phyloP scores from a whole-genome alignment of 495 filamentous ascomycete genomes.

The Penicillium cosmopolitanum region DNA sequence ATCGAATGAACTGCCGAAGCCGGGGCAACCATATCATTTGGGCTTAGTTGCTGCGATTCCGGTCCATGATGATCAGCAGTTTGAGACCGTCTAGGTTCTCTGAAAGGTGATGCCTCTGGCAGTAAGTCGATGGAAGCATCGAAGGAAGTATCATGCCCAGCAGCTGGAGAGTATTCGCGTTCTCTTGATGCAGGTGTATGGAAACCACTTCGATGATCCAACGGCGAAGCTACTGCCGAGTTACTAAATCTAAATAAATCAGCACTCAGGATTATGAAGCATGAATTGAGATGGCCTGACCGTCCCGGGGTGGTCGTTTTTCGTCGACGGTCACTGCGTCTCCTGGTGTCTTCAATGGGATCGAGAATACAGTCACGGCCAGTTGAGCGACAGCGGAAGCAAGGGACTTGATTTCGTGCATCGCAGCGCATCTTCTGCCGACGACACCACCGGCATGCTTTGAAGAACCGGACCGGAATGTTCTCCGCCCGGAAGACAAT shows the following conservation, averaged over 20 bases:
- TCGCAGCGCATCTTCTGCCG: slow-evolving; percentile 51
- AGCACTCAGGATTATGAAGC: slow-evolving; percentile 3
- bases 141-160: slow-evolving; percentile 28
- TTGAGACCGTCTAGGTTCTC: slow-evolving; percentile 29
- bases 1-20: slow-evolving; percentile 46
- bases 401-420: slow-evolving; percentile 46
- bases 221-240: slow-evolving; percentile 29
- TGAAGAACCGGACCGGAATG: slow-evolving; percentile 42
- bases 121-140: slow-evolving; percentile 35
- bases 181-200: slow-evolving; percentile 37
- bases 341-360: slow-evolving; percentile 37
- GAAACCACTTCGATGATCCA: slow-evolving; percentile 30
- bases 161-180: slow-evolving; percentile 35
- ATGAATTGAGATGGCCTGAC: neutral
- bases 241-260: slow-evolving; percentile 22
- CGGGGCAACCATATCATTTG: slow-evolving; percentile 49
- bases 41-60: slow-evolving; percentile 45
- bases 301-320: slow-evolving; percentile 32
- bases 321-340: slow-evolving; percentile 33
- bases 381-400: slow-evolving; percentile 42
- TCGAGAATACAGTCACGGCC: slow-evolving; percentile 47
- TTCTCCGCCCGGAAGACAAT: slow-evolving; percentile 41
- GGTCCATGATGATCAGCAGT: slow-evolving; percentile 33
- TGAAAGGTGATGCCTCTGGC: slow-evolving; percentile 25
- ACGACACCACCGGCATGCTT: slow-evolving; percentile 48